Percentiles rank a stretch among this genome's conserved stretches.
Evolutionary conservation across 257 asterid genomes (phyloP).

Genomic region (Nemophila menziesii): DNA sequence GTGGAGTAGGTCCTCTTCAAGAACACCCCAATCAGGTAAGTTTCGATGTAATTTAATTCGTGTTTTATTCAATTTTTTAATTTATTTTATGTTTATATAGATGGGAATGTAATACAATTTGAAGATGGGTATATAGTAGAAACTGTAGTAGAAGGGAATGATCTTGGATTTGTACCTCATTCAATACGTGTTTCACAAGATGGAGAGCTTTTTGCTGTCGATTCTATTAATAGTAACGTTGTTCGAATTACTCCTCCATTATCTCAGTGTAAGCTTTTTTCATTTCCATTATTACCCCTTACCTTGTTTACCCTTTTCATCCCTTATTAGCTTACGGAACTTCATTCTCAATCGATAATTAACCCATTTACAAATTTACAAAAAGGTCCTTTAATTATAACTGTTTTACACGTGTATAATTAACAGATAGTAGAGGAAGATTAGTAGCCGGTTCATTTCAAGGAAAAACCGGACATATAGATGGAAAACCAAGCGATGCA

Average conservation of each 20-base stretch:
- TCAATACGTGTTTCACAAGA: constrained; percentile 70
- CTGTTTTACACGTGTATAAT: not conserved
- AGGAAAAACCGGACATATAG: constrained; percentile 89
- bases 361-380: not conserved
- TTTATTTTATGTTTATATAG: constrained; percentile 27
- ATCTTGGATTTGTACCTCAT: constrained; percentile 76
- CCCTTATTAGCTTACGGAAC: too few species aligned
- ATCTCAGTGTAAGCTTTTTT: constrained; percentile 60
- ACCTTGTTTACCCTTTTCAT: not conserved
- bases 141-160: constrained; percentile 87
- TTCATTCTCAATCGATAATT: not conserved
- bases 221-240: constrained; percentile 76
- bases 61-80: not conserved
- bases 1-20: constrained; percentile 78
- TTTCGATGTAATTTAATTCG: not conserved
- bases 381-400: not conserved
- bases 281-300: not conserved
- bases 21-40: constrained; percentile 65
- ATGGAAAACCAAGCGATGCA: constrained; percentile 96
- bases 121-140: constrained; percentile 94
- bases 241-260: constrained; percentile 81
- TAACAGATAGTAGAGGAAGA: constrained; percentile 87
- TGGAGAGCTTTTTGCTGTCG: constrained; percentile 93
- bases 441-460: constrained; percentile 96
- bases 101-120: constrained; percentile 66